Percentiles rank a stretch among this genome's conserved stretches.
These are phyloP conservation scores for Agrostemma githago DNA, from an alignment of 148 eudicot genomes.

Conservation along the genomic window DNA sequence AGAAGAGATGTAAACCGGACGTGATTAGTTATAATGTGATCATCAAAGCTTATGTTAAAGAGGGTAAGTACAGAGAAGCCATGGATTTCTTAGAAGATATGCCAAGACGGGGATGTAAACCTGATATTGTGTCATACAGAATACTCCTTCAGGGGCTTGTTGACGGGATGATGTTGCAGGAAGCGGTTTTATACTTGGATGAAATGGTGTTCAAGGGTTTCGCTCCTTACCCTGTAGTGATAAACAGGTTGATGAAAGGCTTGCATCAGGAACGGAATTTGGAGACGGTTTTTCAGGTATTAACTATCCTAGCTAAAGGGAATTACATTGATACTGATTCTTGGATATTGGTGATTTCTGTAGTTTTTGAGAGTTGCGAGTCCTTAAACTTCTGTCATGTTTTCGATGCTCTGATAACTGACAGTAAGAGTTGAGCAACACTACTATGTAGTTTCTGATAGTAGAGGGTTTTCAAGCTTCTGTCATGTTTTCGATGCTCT, in stretches of 20 bases:
- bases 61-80: constrained; percentile 42
- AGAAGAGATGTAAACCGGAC: constrained; percentile 47
- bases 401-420: constrained; percentile 28
- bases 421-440: not conserved
- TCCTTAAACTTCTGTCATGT: constrained; percentile 17
- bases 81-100: constrained; percentile 54
- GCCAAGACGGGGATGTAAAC: constrained; percentile 61
- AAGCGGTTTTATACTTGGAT: constrained; percentile 60
- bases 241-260: constrained; percentile 31
- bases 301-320: constrained; percentile 40
- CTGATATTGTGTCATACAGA: constrained; percentile 63
- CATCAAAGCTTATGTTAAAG: constrained; percentile 45
- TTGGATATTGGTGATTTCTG: constrained; percentile 47
- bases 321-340: constrained; percentile 38
- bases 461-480: constrained; percentile 17
- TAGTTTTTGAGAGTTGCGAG: constrained; percentile 25
- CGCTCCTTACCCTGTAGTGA: constrained; percentile 40
- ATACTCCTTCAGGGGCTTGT: constrained; percentile 53
- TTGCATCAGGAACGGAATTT: constrained; percentile 35
- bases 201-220: constrained; percentile 78
- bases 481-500: constrained; percentile 33
- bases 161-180: constrained; percentile 36
- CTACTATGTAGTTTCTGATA: constrained; percentile 19
- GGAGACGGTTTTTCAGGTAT: constrained; percentile 34
- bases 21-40: constrained; percentile 51